Percentiles rank a stretch among this genome's conserved stretches.
Conservation (phyloP, 208 protist species). For the Tritrichomonas musculus region DNA sequence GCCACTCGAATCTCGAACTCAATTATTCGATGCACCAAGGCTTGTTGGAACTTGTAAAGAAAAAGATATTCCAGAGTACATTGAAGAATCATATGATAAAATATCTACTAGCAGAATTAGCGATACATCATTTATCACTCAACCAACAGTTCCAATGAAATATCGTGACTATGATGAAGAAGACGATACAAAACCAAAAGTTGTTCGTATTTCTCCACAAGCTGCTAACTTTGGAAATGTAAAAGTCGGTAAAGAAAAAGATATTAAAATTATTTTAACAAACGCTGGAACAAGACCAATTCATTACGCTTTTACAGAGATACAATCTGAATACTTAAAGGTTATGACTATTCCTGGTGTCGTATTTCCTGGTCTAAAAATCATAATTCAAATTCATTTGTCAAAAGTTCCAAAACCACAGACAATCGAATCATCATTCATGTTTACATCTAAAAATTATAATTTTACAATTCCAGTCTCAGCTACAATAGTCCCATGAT, state of each 20-base stretch:
- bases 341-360: conserved; percentile 6
- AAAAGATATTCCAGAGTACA: not conserved
- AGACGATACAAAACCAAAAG: too few species aligned
- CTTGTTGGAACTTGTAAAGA: not conserved
- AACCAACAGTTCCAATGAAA: too few species aligned
- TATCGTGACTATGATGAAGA: too few species aligned
- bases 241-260: not conserved
- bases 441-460: too few species aligned
- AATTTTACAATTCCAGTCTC: too few species aligned
- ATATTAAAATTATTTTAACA: not conserved
- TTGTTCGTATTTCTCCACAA: too few species aligned
- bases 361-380: conserved; percentile 12
- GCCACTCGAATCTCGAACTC: not conserved
- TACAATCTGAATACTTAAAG: not conserved
- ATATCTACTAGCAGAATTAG: too few species aligned
- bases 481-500: too few species aligned
- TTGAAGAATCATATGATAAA: not conserved
- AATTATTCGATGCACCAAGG: not conserved
- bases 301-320: not conserved
- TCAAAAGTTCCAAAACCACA: not conserved
- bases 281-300: not conserved
- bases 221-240: not conserved
- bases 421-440: not conserved
- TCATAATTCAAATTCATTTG: not conserved
- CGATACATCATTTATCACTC: too few species aligned